Evolutionary conservation across 768 basidiomycete species (phyloP).

Genomic region (Kwoniella dejecticola): DNA sequence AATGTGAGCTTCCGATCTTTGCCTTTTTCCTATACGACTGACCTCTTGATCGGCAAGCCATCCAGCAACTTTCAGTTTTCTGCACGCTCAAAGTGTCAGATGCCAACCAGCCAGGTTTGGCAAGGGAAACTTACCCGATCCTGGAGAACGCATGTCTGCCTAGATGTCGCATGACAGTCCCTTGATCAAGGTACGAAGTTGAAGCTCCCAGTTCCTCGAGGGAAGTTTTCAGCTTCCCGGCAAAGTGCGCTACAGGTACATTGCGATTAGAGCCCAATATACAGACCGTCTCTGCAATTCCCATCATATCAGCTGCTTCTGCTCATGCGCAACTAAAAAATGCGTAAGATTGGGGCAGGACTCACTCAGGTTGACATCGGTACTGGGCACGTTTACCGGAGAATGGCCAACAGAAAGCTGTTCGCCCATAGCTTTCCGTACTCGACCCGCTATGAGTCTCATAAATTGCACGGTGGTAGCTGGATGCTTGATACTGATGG

Average conservation of each 20-base stretch:
- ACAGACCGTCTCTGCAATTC: conserved; percentile 67
- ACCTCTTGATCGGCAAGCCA: conserved; percentile 80
- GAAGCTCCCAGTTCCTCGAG: conserved; percentile 91
- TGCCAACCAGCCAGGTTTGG: not conserved
- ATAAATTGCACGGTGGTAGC: conserved; percentile 56
- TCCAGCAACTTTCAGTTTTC: conserved; percentile 84
- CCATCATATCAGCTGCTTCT: not conserved
- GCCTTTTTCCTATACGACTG: not conserved
- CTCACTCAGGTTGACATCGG: conserved; percentile 46
- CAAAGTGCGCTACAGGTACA: conserved; percentile 86
- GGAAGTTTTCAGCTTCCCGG: conserved; percentile 81
- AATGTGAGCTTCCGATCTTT: not conserved
- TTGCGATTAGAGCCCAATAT: conserved; percentile 82
- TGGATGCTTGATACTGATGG: conserved; percentile 62
- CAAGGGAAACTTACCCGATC: conserved; percentile 64
- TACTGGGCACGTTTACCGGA: conserved; percentile 4
- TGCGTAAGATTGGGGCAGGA: too few relatives aligned
- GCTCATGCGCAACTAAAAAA: too few relatives aligned
- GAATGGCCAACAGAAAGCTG: conserved; percentile 9
- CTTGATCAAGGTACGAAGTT: conserved; percentile 90
- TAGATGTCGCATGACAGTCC: conserved; percentile 84
- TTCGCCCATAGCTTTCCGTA: conserved; percentile 71
- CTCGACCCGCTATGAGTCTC: conserved; percentile 78
- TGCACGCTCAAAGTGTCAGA: not conserved
- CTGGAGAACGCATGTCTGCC: conserved; percentile 92